Conservation (phyloP, 768 basidiomycete species). For the Fibroporia radiculosa region DNA sequence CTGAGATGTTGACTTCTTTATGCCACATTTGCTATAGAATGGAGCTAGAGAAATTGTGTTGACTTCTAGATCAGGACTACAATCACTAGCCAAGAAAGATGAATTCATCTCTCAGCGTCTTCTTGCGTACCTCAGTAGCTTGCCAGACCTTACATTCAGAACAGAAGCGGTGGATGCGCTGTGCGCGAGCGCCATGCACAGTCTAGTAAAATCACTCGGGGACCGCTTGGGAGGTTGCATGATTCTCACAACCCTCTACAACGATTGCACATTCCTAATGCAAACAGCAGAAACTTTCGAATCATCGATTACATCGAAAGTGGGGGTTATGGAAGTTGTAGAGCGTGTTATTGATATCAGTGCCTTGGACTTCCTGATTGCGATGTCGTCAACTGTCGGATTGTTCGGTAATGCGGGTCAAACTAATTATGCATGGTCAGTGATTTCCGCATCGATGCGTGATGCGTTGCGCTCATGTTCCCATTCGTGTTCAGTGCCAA, state of each 20-base stretch:
- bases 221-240: conserved; percentile 12
- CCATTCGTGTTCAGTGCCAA: conserved; percentile 4
- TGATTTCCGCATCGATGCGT: neutral
- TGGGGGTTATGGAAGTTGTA: conserved; percentile 5
- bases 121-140: conserved; percentile 7
- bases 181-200: neutral
- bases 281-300: conserved; percentile 9
- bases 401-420: conserved; percentile 12
- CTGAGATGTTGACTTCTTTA: neutral
- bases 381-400: conserved; percentile 14
- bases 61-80: conserved; percentile 12
- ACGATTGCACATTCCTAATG: conserved; percentile 8
- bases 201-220: neutral
- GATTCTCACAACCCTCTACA: conserved; percentile 6
- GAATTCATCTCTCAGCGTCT: conserved; percentile 1
- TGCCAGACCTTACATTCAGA: conserved; percentile 3
- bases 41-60: conserved; percentile 13
- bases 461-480: neutral
- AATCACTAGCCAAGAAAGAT: neutral
- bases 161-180: conserved; percentile 6
- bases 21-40: conserved; percentile 18
- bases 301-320: conserved; percentile 1
- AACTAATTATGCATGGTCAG: conserved; percentile 13
- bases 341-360: conserved; percentile 2
- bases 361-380: conserved; percentile 12